Evolutionary conservation across 306 rosid genomes (phyloP), one percentile per base, ranked within the genome.

Genomic region (Pterocarpus santalinus): DNA sequence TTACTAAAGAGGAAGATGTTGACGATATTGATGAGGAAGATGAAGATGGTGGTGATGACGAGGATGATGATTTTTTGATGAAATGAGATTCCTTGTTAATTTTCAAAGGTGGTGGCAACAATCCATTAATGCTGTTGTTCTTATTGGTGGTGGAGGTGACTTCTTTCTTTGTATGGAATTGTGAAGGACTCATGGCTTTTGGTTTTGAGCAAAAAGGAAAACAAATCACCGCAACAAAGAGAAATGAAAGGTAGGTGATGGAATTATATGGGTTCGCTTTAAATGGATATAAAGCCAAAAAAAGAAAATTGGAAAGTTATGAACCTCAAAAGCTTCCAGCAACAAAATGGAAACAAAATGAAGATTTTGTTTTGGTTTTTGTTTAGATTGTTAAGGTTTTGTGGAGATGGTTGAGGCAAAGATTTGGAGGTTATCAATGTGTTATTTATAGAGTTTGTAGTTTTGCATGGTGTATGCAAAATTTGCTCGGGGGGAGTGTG

Each of bases 51-150:
- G 57, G 3, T 0, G 87, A 9, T 0, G 87, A 75, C 0, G 88
- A 36, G 0, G 85, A 33, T 0, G 88, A 44, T 0, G 88, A 33
- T 78, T 93, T 93, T 60, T 85, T 88, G 0, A 93, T 87, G 77
- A 77, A 56, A 87, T 90, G 92, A 65, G 97, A 93, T 28, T 87
- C 97, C 78, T 83, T 90, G 46, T 80, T 84, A 73, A 91, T 79
- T 85, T 88, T 93, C 79, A 91, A 81, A 11, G 85, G 91, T 56
- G 96, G 90, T 17, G 90, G 89, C 43, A 80, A 79, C 67, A 83
- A 72, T 38, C 68, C 83, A 77, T 82, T 55, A 6, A 22, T 22
- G 28, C 1, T 22, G 28, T 22, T 22, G 28, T 22, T 22, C 0
- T 55, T 58, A 10, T 32, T 33, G 16, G 14, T 65, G 13, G 38